Percentiles rank a stretch among this genome's conserved stretches.
phyloP scores from a whole-genome alignment of 2,329 filamentous ascomycete genomes.

The Exophiala alcalophila region DNA sequence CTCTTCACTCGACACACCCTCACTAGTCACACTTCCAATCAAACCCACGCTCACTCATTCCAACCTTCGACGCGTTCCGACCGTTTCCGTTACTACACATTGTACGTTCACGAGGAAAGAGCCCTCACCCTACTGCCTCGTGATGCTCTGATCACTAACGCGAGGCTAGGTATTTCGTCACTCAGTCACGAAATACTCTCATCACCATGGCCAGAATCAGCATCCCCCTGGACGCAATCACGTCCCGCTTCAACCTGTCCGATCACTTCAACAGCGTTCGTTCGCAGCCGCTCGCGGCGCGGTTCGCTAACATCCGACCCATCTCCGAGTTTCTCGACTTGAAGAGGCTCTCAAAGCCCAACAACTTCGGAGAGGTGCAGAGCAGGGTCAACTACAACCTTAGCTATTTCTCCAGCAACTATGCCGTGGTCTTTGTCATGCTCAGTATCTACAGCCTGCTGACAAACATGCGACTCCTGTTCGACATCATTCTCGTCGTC shows the following conservation, averaged over 20 bases:
- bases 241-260: constrained; percentile 80
- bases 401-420: constrained; percentile 97
- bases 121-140: too few species aligned
- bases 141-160: too few species aligned
- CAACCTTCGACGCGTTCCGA: too few species aligned
- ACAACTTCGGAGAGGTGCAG: constrained; percentile 85
- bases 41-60: too few species aligned
- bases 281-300: constrained; percentile 70
- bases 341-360: constrained; percentile 92
- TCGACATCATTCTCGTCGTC: constrained; percentile 85
- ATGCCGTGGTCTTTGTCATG: constrained; percentile 89
- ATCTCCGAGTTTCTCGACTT: constrained; percentile 92
- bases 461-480: constrained; percentile 80
- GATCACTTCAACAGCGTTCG: constrained; percentile 84
- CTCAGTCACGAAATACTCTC: too few species aligned
- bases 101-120: too few species aligned
- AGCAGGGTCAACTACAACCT: constrained; percentile 96
- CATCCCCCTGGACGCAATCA: constrained; percentile 87
- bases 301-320: constrained; percentile 90
- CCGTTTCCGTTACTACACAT: too few species aligned
- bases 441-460: constrained; percentile 93
- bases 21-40: too few species aligned
- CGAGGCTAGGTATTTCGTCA: too few species aligned
- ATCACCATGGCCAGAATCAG: constrained; percentile 74
- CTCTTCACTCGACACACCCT: too few species aligned